Evolutionary conservation across 2,329 filamentous ascomycete genomes (phyloP).

Genomic region (Exophiala oligosperma): DNA sequence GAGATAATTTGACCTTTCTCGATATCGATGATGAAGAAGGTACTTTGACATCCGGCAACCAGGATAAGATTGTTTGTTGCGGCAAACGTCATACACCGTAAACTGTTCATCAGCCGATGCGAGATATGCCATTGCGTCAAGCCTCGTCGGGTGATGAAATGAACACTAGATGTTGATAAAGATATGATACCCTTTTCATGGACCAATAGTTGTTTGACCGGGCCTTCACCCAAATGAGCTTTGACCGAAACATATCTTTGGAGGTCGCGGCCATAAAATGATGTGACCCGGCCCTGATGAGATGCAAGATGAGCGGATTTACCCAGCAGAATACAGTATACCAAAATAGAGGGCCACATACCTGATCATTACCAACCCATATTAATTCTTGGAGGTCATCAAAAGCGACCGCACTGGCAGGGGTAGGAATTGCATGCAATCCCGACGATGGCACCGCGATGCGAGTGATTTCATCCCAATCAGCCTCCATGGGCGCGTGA

Average conservation of each 20-base stretch:
- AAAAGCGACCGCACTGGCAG: conserved; percentile 80
- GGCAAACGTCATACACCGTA: conserved; percentile 94
- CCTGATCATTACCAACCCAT: conserved; percentile 90
- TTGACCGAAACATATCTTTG: conserved; percentile 89
- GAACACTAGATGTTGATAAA: conserved; percentile 78
- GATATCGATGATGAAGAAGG: conserved; percentile 76
- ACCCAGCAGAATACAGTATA: too few relatives aligned
- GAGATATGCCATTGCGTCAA: conserved; percentile 84
- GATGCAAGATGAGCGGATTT: too few relatives aligned
- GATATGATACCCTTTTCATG: conserved; percentile 88
- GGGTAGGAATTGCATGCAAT: conserved; percentile 67
- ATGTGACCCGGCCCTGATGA: conserved; percentile 76
- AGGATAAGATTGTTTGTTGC: conserved; percentile 83
- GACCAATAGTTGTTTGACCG: conserved; percentile 84
- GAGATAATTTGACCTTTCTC: conserved; percentile 72
- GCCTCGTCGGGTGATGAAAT: conserved; percentile 83
- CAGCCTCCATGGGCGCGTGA: conserved; percentile 43
- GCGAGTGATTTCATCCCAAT: conserved; percentile 69
- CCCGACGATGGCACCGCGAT: conserved; percentile 77
- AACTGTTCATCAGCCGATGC: conserved; percentile 76
- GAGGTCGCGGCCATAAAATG: conserved; percentile 82
- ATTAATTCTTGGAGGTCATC: conserved; percentile 86
- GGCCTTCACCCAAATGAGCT: conserved; percentile 73
- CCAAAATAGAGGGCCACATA: conserved; percentile 45
- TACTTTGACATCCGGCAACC: conserved; percentile 80